Evolutionary conservation across 2,329 filamentous ascomycete species (phyloP), one percentile per base, ranked within the genome.

Genomic region (Fusarium sp.): DNA sequence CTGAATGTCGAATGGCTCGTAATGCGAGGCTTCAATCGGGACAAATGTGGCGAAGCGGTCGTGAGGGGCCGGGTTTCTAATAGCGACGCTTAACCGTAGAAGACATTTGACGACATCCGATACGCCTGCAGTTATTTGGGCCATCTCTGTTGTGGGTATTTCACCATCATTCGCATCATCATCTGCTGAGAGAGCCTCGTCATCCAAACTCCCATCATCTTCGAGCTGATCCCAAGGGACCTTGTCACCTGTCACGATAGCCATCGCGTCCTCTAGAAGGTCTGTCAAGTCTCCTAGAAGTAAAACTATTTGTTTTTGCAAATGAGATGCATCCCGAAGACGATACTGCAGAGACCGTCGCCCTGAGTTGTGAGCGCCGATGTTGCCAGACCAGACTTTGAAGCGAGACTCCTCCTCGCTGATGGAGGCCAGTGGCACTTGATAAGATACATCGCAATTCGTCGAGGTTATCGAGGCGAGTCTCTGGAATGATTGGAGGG

Each of bases 1-100:
- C 1, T 50, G 3, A 3, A 69, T 34, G 4, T 70, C 66, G 3
- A 31, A 58, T 1, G 4, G 40, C 5, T 70, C 68, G 4, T 34
- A 65, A 3, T 48, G 14, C 0, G 59, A 71, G 0, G 46, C 38
- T 1, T 68, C 60, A 0, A n/a, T 38, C 0, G 15, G 9, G 0
- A 1, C 0, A 0, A 18, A 58, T 1, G 24, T 22, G 1, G 28
- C 24, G 0, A 71, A 62, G 2, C 53, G 52, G 6, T 71, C 68
- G 5, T 71, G 68, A 0, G 64, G 17, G 15, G 57, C 43, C 1
- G 63, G 68, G 2, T 71, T 49, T 13, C 55, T 51, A 7, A 71
- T 68, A 0, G 68, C 33, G 0, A 58, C 53, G 0, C 40, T 53
- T 0, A 71, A 18, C 0, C 57, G 38, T 0, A 63, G 5, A 0